Evolutionary conservation across 371 early-diverging fungal species (phyloP).

Genomic region (Mucor piriformis): DNA sequence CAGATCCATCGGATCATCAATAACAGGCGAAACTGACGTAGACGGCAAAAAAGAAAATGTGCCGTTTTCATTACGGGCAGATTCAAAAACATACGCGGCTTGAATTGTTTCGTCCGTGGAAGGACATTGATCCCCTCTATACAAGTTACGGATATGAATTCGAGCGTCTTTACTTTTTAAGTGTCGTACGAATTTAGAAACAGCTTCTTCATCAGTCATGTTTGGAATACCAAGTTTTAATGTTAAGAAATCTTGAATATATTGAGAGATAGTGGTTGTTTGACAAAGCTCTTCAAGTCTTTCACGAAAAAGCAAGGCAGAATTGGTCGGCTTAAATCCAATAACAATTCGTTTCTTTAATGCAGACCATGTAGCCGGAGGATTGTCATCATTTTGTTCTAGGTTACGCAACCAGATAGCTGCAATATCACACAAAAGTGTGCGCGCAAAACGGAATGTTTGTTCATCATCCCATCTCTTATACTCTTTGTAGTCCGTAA

Average conservation of each 20-base stretch:
- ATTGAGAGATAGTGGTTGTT: background rate
- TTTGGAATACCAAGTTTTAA: too few relatives aligned
- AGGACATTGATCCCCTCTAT: too few relatives aligned
- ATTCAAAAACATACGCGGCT: too few relatives aligned
- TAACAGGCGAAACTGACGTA: background rate
- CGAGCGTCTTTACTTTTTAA: too few relatives aligned
- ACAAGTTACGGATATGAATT: too few relatives aligned
- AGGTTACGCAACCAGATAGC: too few relatives aligned
- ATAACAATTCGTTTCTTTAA: background rate
- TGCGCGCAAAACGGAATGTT: background rate
- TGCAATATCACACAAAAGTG: background rate
- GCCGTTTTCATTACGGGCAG: too few relatives aligned
- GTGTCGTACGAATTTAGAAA: too few relatives aligned
- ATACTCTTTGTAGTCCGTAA: too few relatives aligned
- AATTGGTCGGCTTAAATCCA: background rate
- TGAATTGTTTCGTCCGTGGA: too few relatives aligned
- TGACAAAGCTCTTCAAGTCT: background rate
- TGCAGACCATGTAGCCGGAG: background rate
- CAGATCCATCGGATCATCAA: background rate
- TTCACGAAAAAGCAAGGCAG: background rate
- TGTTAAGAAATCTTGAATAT: too few relatives aligned
- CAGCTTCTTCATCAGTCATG: too few relatives aligned
- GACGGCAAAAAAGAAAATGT: background rate
- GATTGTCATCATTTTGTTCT: background rate
- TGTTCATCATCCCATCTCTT: background rate